A percentile compares a stretch with the other conserved stretches of the same genome.
These are phyloP conservation scores for Xylona heveae DNA, from an alignment of 495 filamentous ascomycete species.

Conservation along the genomic window DNA sequence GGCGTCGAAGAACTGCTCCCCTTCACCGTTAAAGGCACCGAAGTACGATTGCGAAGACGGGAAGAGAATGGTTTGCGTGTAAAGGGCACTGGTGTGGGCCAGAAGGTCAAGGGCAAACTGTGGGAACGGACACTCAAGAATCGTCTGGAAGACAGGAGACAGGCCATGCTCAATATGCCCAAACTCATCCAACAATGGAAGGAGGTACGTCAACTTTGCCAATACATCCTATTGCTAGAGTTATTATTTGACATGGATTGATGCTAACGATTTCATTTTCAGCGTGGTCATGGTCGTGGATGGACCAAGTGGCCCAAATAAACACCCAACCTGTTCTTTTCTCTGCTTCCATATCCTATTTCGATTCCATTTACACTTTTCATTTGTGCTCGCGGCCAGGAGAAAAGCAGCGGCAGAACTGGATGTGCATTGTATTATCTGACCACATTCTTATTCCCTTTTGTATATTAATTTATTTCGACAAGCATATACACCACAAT, in stretches of 20 bases:
- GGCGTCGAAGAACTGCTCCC: constrained; percentile 74
- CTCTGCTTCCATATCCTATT: too few relatives aligned
- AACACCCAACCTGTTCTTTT: too few relatives aligned
- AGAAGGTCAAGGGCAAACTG: constrained; percentile 82
- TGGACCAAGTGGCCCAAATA: constrained; percentile 85
- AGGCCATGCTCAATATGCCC: constrained; percentile 90
- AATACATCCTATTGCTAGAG: background rate
- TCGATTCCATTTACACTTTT: too few relatives aligned
- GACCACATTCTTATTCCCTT: too few relatives aligned
- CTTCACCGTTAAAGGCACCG: constrained; percentile 50
- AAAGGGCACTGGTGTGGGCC: constrained; percentile 80
- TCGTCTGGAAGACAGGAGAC: constrained; percentile 67
- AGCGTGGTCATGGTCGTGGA: constrained; percentile 68
- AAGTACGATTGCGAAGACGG: constrained; percentile 38
- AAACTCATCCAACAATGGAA: constrained; percentile 81
- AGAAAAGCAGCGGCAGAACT: too few relatives aligned
- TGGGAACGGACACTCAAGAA: constrained; percentile 73
- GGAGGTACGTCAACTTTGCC: constrained; percentile 42
- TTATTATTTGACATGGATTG: constrained; percentile 8
- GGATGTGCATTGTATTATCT: too few relatives aligned
- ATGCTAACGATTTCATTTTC: constrained; percentile 6
- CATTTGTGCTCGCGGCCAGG: too few relatives aligned
- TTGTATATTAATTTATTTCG: too few relatives aligned
- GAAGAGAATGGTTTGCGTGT: constrained; percentile 55
- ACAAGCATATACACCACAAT: too few relatives aligned